phyloP scores from a whole-genome alignment of 345 rosid species.

The Lumnitzera littorea region DNA sequence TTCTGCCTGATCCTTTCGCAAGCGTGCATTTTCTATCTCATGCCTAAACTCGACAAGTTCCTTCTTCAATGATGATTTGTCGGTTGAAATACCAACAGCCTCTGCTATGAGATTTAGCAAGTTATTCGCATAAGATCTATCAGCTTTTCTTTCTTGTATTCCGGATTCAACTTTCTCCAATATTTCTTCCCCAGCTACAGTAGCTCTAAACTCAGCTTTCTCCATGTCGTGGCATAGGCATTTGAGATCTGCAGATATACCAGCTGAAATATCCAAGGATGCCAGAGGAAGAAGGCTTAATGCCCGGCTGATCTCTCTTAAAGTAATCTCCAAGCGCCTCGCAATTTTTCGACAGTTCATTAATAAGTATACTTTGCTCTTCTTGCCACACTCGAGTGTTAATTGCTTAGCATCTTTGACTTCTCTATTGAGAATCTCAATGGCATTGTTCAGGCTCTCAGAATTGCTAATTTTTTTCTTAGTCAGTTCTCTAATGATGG shows the following conservation, averaged over 20 bases:
- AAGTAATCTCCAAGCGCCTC: slow-evolving; percentile 26
- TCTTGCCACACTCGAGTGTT: slow-evolving; percentile 34
- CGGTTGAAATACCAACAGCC: slow-evolving; percentile 50
- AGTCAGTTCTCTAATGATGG: slow-evolving; percentile 45
- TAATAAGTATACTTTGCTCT: slow-evolving; percentile 57
- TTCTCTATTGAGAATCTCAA: slow-evolving; percentile 47
- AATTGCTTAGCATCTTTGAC: slow-evolving; percentile 42
- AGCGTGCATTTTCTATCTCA: slow-evolving; percentile 52
- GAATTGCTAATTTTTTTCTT: slow-evolving; percentile 23
- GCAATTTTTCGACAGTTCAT: slow-evolving; percentile 44
- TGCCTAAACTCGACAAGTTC: slow-evolving; percentile 57
- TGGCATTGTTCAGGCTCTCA: slow-evolving; percentile 35
- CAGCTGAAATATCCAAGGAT: slow-evolving; percentile 42
- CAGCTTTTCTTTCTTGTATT: slow-evolving; percentile 55
- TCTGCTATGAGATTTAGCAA: slow-evolving; percentile 47
- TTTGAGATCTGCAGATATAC: slow-evolving; percentile 30
- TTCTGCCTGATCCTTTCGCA: slow-evolving; percentile 60
- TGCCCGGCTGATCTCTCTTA: slow-evolving; percentile 47
- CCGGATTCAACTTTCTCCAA: slow-evolving; percentile 56
- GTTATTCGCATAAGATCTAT: slow-evolving; percentile 54
- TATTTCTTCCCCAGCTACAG: slow-evolving; percentile 52
- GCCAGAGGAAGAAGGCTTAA: slow-evolving; percentile 51
- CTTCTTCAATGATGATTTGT: slow-evolving; percentile 35
- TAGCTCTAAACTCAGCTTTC: slow-evolving; percentile 51
- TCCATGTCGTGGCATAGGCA: slow-evolving; percentile 36